A percentile compares a stretch with the other conserved stretches of the same genome.
Evolutionary conservation across 495 filamentous ascomycete species (phyloP).

Genomic region (Neurospora sp.): DNA sequence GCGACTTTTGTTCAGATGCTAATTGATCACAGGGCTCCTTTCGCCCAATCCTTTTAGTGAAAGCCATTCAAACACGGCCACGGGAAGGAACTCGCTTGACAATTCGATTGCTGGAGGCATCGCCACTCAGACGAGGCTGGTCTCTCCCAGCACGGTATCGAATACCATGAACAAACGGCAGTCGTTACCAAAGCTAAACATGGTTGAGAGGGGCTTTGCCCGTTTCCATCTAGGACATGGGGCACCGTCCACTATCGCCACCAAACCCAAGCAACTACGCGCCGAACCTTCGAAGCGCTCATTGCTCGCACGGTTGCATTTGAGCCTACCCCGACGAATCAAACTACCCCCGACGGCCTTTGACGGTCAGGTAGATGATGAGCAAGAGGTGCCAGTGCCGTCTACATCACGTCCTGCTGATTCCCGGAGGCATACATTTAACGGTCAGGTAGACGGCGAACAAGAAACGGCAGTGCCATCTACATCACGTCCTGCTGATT

Average conservation of each 20-base stretch:
- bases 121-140: background rate
- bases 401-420: background rate
- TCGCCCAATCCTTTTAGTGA: background rate
- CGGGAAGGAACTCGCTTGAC: background rate
- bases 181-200: slow-evolving; percentile 17
- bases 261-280: slow-evolving; percentile 5
- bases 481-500: background rate
- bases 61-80: slow-evolving; percentile 7
- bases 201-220: slow-evolving; percentile 23
- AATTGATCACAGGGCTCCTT: background rate
- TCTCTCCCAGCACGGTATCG: slow-evolving; percentile 1
- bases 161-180: slow-evolving; percentile 13
- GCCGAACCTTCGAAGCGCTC: slow-evolving; percentile 13
- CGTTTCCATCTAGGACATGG: slow-evolving; percentile 19
- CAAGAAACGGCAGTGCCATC: background rate
- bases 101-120: background rate
- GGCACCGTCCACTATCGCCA: slow-evolving; percentile 12
- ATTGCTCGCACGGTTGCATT: slow-evolving; percentile 24
- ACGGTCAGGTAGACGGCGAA: slow-evolving; percentile 1
- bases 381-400: background rate
- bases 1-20: background rate
- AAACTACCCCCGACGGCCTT: slow-evolving; percentile 14
- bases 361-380: slow-evolving; percentile 4
- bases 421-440: background rate
- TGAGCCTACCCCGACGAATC: slow-evolving; percentile 18